Evolutionary conservation across 768 basidiomycete species (phyloP), one percentile per base, ranked within the genome.

Genomic region (Melanogaster broomeanus): DNA sequence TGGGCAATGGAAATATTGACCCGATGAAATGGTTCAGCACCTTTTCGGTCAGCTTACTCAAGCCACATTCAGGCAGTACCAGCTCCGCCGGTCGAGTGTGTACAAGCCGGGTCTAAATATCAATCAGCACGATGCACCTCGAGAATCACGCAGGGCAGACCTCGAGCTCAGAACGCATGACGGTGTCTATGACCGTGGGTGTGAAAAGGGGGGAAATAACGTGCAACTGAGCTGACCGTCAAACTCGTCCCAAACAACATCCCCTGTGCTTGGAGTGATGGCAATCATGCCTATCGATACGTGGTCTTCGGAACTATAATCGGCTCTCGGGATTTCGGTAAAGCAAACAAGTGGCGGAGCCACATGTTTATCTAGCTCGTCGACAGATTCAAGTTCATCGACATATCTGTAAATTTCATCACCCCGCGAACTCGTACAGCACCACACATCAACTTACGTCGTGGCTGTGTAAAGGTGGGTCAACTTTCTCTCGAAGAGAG

Each of bases 231-330:
- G 45, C 62, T 46, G 61, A 87, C 90, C 93, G 47, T 88, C 78
- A 62, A 95, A 96, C 49, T 90, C 83, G 61, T 99, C 96, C 84
- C 92, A 98, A 3, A 93, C 73, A 3, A 99, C 88, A 57, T 97
- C 95, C 2, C 96, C 96, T 0, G 93, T 97, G 42, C 85, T 85
- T 1, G 94, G 91, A 50, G 84, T 83, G 15, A 97, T 84, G 15
- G 83, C 81, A 30, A 98, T 77, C 69, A 98, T 75, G 8, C 86
- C 86, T 35, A 98, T 77, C 2, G 61, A 70, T 4, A 82, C 78
- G 45, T 77, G 60, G 5, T 61, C 67, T 22, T 57, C 62, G 15
- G 42, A 45, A 27, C 44, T 25, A 24, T 45, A 45, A 2, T 67
- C 24, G 9, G 37, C 48, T 59, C 56, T 27, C 2, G 53, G 43